A percentile compares a stretch with the other conserved stretches of the same genome.
phyloP scores from a whole-genome alignment of 805 yeast genomes.

The Kuraishia borneana region DNA sequence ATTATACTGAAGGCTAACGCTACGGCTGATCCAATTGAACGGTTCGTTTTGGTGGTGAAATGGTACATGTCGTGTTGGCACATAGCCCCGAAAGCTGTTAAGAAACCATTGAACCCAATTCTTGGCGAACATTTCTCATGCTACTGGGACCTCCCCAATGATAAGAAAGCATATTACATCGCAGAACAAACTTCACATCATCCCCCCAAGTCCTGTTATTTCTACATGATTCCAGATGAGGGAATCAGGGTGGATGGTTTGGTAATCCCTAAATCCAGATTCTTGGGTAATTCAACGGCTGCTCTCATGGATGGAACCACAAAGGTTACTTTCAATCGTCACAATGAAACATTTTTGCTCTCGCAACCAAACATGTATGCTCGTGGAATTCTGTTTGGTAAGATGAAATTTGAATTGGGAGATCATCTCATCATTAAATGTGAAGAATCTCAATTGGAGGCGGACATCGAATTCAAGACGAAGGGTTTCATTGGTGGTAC shows the following conservation, averaged over 20 bases:
- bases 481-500: slow-evolving; percentile 92
- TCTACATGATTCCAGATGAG: slow-evolving; percentile 72
- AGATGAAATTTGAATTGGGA: slow-evolving; percentile 81
- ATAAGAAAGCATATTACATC: slow-evolving; percentile 64
- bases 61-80: slow-evolving; percentile 98
- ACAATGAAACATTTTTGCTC: slow-evolving; percentile 62
- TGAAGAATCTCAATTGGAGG: slow-evolving; percentile 41
- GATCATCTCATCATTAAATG: slow-evolving; percentile 79
- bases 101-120: slow-evolving; percentile 93
- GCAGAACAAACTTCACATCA: slow-evolving; percentile 97
- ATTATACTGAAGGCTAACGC: slow-evolving; percentile 59
- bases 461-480: slow-evolving; percentile 87
- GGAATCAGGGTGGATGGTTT: slow-evolving; percentile 83
- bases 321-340: slow-evolving; percentile 53
- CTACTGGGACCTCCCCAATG: slow-evolving; percentile 79
- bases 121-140: slow-evolving; percentile 85
- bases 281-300: slow-evolving; percentile 92
- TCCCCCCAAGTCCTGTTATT: slow-evolving; percentile 95
- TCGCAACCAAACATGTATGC: slow-evolving; percentile 97
- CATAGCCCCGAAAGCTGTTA: slow-evolving; percentile 96
- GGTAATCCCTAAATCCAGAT: slow-evolving; percentile 76
- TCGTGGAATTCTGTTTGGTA: slow-evolving; percentile 86
- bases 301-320: slow-evolving; percentile 94
- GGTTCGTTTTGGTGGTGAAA: slow-evolving; percentile 65
- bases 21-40: slow-evolving; percentile 42